Evolutionary conservation across 306 rosid species (phyloP).

Genomic region (Castanea sativa): DNA sequence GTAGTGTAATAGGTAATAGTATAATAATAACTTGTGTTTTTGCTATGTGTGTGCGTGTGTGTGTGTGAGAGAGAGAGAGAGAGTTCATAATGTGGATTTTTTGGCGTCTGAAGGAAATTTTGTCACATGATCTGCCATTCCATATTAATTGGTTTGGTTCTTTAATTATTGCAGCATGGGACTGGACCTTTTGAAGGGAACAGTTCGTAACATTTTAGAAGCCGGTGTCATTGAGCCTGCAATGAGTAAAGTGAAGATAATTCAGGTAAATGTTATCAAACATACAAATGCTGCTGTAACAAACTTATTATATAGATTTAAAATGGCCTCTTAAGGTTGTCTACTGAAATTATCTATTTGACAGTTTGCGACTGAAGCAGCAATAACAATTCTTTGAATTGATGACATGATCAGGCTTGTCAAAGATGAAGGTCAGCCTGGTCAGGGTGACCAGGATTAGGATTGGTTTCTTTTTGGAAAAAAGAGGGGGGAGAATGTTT

Average conservation of each 20-base stretch:
- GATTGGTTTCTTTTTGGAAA: background rate
- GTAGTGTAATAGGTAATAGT: too few relatives aligned
- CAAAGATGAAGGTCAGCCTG: conserved; percentile 87
- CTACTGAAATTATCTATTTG: background rate
- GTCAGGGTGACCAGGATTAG: conserved; percentile 56
- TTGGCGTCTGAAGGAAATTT: background rate
- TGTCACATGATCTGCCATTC: background rate
- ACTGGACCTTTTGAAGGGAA: conserved; percentile 78
- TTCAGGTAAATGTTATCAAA: conserved; percentile 53
- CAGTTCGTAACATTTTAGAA: conserved; percentile 78
- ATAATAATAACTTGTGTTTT: background rate
- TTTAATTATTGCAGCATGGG: conserved; percentile 68
- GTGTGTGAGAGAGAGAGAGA: background rate
- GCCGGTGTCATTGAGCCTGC: conserved; percentile 99
- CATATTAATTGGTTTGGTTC: background rate
- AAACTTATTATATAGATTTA: background rate
- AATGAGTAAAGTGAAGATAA: conserved; percentile 97
- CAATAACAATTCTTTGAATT: conserved; percentile 90
- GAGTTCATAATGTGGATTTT: background rate
- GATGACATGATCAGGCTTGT: conserved; percentile 95
- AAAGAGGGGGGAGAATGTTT: background rate
- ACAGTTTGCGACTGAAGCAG: conserved; percentile 99
- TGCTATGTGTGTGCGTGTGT: background rate
- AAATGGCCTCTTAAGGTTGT: background rate
- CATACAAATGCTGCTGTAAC: background rate